A percentile compares a stretch with the other conserved stretches of the same genome.
These are phyloP conservation scores for Aspergillus hancockii DNA, from an alignment of 495 filamentous ascomycete species.

Conservation along the genomic window DNA sequence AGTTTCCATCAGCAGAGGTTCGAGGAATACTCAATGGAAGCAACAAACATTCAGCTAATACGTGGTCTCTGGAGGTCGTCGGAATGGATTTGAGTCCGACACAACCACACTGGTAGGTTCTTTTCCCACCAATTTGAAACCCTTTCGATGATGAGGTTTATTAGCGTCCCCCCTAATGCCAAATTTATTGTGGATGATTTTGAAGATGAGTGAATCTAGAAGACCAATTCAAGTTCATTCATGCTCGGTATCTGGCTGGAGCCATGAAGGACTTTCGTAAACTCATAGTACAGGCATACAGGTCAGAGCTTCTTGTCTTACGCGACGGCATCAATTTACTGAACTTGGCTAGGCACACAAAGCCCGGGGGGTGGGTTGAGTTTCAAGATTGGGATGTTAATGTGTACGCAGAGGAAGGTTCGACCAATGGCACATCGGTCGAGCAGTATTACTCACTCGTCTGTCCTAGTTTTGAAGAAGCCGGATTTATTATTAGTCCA, in stretches of 20 bases:
- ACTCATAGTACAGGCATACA: slow-evolving; percentile 7
- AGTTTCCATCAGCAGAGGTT: neutral
- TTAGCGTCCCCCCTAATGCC: neutral
- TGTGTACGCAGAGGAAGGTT: neutral
- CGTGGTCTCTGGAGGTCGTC: neutral
- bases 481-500: neutral
- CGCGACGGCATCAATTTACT: neutral
- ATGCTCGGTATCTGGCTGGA: neutral
- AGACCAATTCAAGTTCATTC: neutral
- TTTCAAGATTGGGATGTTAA: neutral
- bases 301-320: neutral
- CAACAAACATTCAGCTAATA: neutral
- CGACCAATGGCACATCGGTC: neutral
- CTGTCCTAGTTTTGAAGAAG: neutral
- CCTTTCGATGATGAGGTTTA: too few relatives aligned
- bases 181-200: neutral
- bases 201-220: neutral
- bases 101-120: neutral
- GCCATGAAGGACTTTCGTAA: neutral
- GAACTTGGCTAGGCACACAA: neutral
- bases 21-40: neutral
- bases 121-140: too few relatives aligned
- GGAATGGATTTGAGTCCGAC: neutral
- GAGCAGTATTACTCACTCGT: neutral
- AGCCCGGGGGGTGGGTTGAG: neutral